phyloP scores from a whole-genome alignment of 495 filamentous ascomycete species.

The Arthonia radiata region DNA sequence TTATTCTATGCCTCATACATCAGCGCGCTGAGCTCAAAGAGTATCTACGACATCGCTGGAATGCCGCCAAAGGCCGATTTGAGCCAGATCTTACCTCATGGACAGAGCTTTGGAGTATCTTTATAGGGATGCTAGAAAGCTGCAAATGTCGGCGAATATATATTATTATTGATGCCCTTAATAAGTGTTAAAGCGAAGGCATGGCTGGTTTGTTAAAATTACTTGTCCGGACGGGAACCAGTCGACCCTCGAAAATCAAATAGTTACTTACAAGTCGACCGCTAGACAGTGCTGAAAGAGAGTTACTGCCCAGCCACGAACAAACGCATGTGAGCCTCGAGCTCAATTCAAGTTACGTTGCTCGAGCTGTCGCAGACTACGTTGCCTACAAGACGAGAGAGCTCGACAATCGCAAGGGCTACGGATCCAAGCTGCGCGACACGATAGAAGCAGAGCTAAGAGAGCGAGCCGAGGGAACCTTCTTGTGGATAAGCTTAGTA shows the following conservation, averaged over 20 bases:
- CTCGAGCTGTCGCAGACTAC: constrained; percentile 3
- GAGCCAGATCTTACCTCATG: constrained; percentile 6
- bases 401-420: constrained; percentile 3
- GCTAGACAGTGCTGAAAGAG: constrained; percentile 5
- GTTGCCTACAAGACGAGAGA: constrained; percentile 1
- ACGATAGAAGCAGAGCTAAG: constrained; percentile 2
- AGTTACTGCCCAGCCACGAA: constrained; percentile 6
- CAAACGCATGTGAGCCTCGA: constrained; percentile 4
- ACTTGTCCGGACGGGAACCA: constrained; percentile 3
- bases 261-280: constrained; percentile 7
- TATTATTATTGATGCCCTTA: no score
- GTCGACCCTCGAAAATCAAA: constrained; percentile 6
- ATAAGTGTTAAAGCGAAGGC: no score
- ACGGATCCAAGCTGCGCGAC: no score
- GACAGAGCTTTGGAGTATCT: constrained; percentile 4
- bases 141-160: no score
- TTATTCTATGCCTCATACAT: constrained; percentile 1
- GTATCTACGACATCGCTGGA: no score
- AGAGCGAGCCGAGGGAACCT: constrained; percentile 3
- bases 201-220: constrained; percentile 4
- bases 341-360: constrained; percentile 3
- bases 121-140: constrained; percentile 5
- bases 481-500: constrained; percentile 4
- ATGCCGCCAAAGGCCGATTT: constrained; percentile 2
- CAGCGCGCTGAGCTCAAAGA: constrained; percentile 1